Base-by-base conservation (phyloP, 306 rosid genomes). In the Corylus avellana region DNA sequence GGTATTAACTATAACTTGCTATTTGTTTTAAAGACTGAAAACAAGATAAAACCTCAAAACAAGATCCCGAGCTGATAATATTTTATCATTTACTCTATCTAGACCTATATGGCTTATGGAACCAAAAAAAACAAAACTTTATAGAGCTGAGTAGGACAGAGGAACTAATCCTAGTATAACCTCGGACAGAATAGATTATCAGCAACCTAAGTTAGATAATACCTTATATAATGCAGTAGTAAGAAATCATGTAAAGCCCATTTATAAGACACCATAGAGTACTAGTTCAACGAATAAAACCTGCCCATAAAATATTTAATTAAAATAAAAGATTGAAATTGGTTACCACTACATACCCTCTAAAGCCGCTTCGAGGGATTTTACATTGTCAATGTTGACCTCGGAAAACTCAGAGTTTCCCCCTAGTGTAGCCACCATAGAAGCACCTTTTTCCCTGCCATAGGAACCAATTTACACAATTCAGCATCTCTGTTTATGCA, bases 391-490 rank as follows among this genome's bases (percentile, higher is more conserved):
- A 25, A 88, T 82, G 58, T 94, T 87, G 46, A 92, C 94, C 61
- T 82, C 92, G 22, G 88, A 80, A 72, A 92, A 94, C 62, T 84
- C 80, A 20, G 97, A 86, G 69, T 85, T 87, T 5, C 77, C 84
- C 20, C 97, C 94, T 10, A 92, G 90, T 78, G 87, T 89, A 3
- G 87, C 69, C 80, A 86, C 92, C 89, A 92, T 82, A 46, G 88
- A 85, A 57, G 83, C 87, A 16, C 94, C 97, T 75, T 89, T 94
- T 73, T 86, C 95, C 84, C 97, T 94, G 85, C 56, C 71, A 81
- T 39, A 12, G 75, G 20, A 76, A 69, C 75, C 51, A 79, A 11
- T 70, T 61, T 7, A 22, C 2, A 16, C 50, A 50, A 61, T 2
- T 16, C 6, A 50, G 29, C 75, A 44, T 39, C 11, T 54, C 64